Evolutionary conservation across 148 eudicot genomes (phyloP), one percentile per base, ranked within the genome.

Genomic region (Rhododendron kiyosumense): DNA sequence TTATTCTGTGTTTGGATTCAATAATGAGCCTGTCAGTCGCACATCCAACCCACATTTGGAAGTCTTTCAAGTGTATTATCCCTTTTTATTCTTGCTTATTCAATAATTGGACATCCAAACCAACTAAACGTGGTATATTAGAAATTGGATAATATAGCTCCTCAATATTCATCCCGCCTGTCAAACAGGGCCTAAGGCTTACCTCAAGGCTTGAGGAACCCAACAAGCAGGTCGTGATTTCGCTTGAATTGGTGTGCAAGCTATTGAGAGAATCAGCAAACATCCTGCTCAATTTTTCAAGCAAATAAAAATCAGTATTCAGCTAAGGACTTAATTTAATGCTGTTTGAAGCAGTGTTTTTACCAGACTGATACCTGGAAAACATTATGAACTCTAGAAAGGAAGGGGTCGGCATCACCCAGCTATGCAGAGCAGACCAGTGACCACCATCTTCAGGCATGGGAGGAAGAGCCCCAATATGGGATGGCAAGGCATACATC

Each of bases 321-420:
- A 38, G 46, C 45, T 20, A 18, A 71, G 77, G 18, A 75, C 78
- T 34, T 36, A 18, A 74, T 74, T 14, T 34, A 38, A 75, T 75
- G 38, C 38, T 20, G 51, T 78, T 43, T 11, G 30, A 78, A 45
- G 34, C 22, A 45, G 81, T 78, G 34, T 15, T 30, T 67, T 67
- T 71, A n/a, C 18, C 11, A 8, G 20, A 67, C 9, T 69, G 46
- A 24, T 93, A 97, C 99, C 99, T 93, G 85, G 96, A 84, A 63
- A 97, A 97, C 98, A 95, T 95, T 22, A 93, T 78, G 81, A 97
- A 97, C 90, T 97, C 99, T 17, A 95, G 90, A 91, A 95, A 97
- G 88, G 99, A 97, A 86, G 98, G 91, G 87, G 99, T 95, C 67
- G 99, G 96, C 99, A 97, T 97, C 89, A 93, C 98, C 99, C 99